Conservation (phyloP, 176 grass and related monocot species). For the Alopecurus myosuroides region DNA sequence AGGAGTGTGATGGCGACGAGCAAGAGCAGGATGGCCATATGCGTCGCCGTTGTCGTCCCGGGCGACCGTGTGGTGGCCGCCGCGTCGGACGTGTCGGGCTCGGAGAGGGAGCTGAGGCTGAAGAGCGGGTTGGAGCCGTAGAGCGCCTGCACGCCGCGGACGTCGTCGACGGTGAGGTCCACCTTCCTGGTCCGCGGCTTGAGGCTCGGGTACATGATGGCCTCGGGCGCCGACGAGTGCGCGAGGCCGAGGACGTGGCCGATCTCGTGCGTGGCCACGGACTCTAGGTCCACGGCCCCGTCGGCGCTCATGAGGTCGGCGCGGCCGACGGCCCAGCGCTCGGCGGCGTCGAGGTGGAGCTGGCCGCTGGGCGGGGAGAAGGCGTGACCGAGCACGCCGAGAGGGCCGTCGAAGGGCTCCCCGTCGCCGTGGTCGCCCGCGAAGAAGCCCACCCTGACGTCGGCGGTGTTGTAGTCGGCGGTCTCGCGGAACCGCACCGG, state of each 20-base stretch:
- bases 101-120: conserved; percentile 11
- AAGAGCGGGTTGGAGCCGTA: conserved; percentile 38
- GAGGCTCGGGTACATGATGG: conserved; percentile 39
- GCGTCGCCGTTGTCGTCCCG: background rate
- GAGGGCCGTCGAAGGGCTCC: conserved; percentile 38
- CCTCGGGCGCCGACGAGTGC: conserved; percentile 17
- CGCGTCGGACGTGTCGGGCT: background rate
- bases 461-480: conserved; percentile 5
- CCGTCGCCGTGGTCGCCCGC: conserved; percentile 37
- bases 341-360: conserved; percentile 41
- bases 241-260: background rate
- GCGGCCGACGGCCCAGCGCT: background rate
- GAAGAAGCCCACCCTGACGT: conserved; percentile 33
- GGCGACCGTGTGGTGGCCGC: background rate
- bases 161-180: conserved; percentile 30
- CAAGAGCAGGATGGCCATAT: background rate
- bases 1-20: background rate
- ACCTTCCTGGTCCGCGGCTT: conserved; percentile 9
- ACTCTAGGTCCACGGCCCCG: background rate
- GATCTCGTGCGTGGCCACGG: background rate
- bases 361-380: conserved; percentile 41
- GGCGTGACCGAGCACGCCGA: conserved; percentile 38
- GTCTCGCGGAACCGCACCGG: conserved; percentile 1
- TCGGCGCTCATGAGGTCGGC: background rate
- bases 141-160: conserved; percentile 24